Evolutionary conservation across 495 filamentous ascomycete genomes (phyloP), one percentile per base, ranked within the genome.

Genomic region (Neurospora cerealis): DNA sequence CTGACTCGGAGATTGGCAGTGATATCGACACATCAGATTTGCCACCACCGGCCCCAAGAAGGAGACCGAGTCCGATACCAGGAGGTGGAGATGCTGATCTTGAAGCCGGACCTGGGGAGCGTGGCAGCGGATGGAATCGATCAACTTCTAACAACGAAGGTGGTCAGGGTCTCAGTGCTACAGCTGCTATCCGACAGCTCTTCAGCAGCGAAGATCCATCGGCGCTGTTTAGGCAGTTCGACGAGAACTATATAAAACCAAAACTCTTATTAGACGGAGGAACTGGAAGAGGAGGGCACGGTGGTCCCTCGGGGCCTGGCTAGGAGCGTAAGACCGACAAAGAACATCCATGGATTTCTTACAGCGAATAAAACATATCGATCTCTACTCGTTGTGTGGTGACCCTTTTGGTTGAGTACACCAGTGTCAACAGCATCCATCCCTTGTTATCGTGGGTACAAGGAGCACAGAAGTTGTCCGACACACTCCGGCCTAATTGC

Each of bases 231-330:
- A 90, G 90, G 73, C 95, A 97, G 81, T 83, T 99, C 71, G 96
- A 99, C 81, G 96, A 99, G 81, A 93, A 93, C 38, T 98, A 93
- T 81, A 96, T 99, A 81, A 99, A 99, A 85, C 96, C 96, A 11
- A 93, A 89, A 76, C 85, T 99, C 71, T 81, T 99, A 73, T 87
- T 99, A 44, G 95, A 98, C 84, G 83, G 83, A 15, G 83, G 82
- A 28, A 77, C 77, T 28, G 79, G 81, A n/a, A 66, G 79, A 41
- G 74, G 77, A 19, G 76, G 81, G 13, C 73, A 77, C 40, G 48
- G 75, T 54, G 75, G 78, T 69, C n/a, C 41, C 41, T 72, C 39
- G 24, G 66, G 72, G 41, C 21, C 41, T 66, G 44, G 34, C 38
- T 34, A 54, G n/a, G 44, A 19, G 42, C 32, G 6, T 5, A 24